A percentile compares a stretch with the other conserved stretches of the same genome.
phyloP scores from a whole-genome alignment of 805 yeast genomes.

The Cyberlindnera xishuangbannaensis region DNA sequence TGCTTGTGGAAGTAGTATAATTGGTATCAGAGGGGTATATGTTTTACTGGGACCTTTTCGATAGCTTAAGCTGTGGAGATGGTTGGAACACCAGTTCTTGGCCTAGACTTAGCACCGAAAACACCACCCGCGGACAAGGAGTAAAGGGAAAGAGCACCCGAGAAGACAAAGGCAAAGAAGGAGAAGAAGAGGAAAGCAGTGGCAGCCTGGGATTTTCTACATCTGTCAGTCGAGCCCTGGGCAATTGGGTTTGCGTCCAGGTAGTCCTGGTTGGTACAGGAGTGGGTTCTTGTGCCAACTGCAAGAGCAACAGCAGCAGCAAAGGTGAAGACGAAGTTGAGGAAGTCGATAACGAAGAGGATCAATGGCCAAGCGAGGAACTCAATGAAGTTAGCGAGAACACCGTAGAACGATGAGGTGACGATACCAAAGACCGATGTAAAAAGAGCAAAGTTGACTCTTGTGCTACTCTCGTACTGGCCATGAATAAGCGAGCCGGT shows the following conservation, averaged over 20 bases:
- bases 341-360: constrained; percentile 69
- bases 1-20: no score
- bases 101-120: constrained; percentile 46
- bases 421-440: constrained; percentile 82
- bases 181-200: constrained; percentile 82
- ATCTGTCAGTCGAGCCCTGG: constrained; percentile 76
- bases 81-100: constrained; percentile 85
- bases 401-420: constrained; percentile 74
- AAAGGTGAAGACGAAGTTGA: constrained; percentile 87
- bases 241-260: constrained; percentile 59
- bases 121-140: constrained; percentile 54
- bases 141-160: constrained; percentile 46
- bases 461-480: constrained; percentile 50
- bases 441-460: constrained; percentile 85
- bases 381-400: constrained; percentile 68
- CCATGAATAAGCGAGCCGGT: constrained; percentile 83
- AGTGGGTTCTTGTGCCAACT: constrained; percentile 79
- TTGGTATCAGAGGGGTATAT: no score
- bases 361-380: constrained; percentile 85
- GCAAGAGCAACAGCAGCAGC: constrained; percentile 95
- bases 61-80: constrained; percentile 77
- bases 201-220: constrained; percentile 91
- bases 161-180: constrained; percentile 65
- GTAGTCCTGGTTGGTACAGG: constrained; percentile 69
- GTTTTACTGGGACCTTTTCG: no score